phyloP scores from a whole-genome alignment of 2,329 filamentous ascomycete species.

The Aschersonia sp. region DNA sequence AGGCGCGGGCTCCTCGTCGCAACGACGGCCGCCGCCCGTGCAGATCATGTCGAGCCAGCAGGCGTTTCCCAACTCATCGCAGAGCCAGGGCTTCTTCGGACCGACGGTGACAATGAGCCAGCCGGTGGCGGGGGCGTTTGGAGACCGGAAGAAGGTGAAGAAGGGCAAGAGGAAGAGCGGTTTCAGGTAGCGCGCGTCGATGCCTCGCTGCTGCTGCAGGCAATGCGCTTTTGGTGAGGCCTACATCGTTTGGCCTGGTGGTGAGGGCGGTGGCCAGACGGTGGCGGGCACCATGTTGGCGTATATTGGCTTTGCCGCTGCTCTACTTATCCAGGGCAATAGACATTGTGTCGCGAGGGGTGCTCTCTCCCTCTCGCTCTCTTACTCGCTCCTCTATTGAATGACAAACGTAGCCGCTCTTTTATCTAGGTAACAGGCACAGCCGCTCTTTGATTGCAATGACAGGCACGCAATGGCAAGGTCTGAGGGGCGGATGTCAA shows the following conservation, averaged over 20 bases:
- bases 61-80: slow-evolving; percentile 17
- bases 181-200: slow-evolving; percentile 15
- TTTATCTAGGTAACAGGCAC: too few species aligned
- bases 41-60: slow-evolving; percentile 22
- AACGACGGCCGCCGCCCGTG: slow-evolving; percentile 6
- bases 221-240: not conserved
- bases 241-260: not conserved
- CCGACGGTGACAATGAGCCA: slow-evolving; percentile 29
- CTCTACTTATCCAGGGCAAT: too few species aligned
- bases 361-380: too few species aligned
- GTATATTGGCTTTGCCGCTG: too few species aligned
- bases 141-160: slow-evolving; percentile 26
- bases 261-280: too few species aligned
- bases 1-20: slow-evolving; percentile 5
- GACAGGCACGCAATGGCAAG: too few species aligned
- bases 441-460: too few species aligned
- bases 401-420: too few species aligned
- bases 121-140: slow-evolving; percentile 29
- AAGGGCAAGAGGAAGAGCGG: slow-evolving; percentile 28
- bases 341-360: too few species aligned
- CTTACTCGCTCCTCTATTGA: too few species aligned
- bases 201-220: not conserved
- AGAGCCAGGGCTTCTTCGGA: slow-evolving; percentile 14
- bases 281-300: too few species aligned
- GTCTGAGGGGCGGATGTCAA: too few species aligned